Conservation (phyloP, 2,329 filamentous ascomycete species). For the Colletotrichum sp. region DNA sequence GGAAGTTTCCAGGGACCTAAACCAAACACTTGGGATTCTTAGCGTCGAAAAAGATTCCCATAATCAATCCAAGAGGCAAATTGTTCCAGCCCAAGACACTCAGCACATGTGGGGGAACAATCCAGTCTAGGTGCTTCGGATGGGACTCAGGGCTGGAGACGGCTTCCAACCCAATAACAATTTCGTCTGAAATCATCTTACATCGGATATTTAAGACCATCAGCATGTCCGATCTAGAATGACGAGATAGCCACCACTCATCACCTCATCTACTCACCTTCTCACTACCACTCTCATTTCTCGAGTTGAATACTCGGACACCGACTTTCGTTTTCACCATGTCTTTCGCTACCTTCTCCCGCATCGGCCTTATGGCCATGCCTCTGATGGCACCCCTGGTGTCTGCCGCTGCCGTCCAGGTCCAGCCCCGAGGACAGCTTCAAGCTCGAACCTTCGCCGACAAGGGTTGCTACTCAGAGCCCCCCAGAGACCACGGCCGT, state of each 20-base stretch:
- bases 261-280: not conserved
- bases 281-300: not conserved
- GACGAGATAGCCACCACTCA: not conserved
- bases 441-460: not conserved
- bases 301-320: not conserved
- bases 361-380: not conserved
- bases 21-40: not conserved
- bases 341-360: not conserved
- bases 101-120: not conserved
- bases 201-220: not conserved
- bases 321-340: not conserved
- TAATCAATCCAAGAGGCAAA: not conserved
- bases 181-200: not conserved
- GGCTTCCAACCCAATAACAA: not conserved
- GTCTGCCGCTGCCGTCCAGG: not conserved
- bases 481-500: slow-evolving; percentile 14
- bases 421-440: not conserved
- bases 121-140: not conserved
- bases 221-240: not conserved
- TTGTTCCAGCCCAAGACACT: not conserved
- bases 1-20: not conserved
- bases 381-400: not conserved
- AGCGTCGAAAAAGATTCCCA: not conserved
- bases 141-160: not conserved
- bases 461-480: not conserved